Base-by-base conservation (phyloP, 2,329 filamentous ascomycete species). In the Apiospora sp. region DNA sequence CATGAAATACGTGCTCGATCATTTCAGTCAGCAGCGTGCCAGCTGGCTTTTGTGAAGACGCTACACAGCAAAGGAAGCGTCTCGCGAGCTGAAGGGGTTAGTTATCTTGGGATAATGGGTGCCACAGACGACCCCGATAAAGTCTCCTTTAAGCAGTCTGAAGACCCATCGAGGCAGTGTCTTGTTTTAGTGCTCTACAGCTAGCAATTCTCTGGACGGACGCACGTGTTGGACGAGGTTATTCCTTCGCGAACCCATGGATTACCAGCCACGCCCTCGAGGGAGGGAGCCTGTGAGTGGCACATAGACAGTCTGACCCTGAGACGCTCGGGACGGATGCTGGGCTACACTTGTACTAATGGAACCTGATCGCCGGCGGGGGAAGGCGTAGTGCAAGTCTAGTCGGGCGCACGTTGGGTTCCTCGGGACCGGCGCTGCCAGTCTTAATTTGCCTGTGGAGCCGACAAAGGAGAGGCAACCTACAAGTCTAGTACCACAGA, bases 371-470 rank as follows among this genome's bases (percentile, higher is more conserved):
- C 34, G 58, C 34, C 34, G 34, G 34, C 34, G 58, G 58, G 58
- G 34, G 58, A 41, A 41, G 14, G 58, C 22, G 30, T 64, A 64
- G 34, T 41, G 19, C 22, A 64, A 22, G 58, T 64, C 19, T 64
- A 64, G 19, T 64, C n/a, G 19, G 19, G 34, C 58, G 34, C 58
- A 41, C n/a, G 58, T 24, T 64, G 58, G 58, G 34, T 37, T 34
- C 58, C 58, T 64, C 58, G 34, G 58, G 58, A 64, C 34, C 58
- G 58, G 58, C 22, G 22, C 22, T 64, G 58, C 41, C 58, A 64
- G 58, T 64, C 58, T n/a, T 64, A 64, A 64, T 64, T 64, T 41
- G 12, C 58, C 37, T 41, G 58, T 64, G 58, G 58, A 64, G 58
- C 34, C 24, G 58, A 41, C 8, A 41, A 41, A 64, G 58, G 58